These are phyloP conservation scores for Phytophthora sp. DNA, from an alignment of 352 stramenopile species.

Conservation along the genomic window DNA sequence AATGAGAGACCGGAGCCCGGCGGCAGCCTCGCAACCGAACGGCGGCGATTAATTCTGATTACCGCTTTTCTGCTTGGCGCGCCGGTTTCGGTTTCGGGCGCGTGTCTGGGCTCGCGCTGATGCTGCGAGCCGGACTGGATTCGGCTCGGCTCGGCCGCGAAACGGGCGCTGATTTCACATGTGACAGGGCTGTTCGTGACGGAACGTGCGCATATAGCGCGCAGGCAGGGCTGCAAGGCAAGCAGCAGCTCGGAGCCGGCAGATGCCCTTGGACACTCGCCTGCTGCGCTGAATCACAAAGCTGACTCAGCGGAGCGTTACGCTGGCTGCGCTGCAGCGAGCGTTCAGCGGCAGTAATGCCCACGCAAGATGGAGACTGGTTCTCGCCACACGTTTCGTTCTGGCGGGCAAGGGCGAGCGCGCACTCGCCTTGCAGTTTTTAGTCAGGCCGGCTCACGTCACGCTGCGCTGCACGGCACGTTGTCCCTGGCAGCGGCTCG, in stretches of 20 bases:
- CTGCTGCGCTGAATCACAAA: too few relatives aligned
- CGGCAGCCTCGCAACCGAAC: too few relatives aligned
- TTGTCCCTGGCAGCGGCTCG: too few relatives aligned
- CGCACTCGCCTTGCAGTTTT: not conserved
- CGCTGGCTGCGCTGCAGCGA: not conserved
- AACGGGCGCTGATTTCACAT: not conserved
- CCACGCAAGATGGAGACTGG: not conserved
- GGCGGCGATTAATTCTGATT: not conserved
- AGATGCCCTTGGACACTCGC: too few relatives aligned
- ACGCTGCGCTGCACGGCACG: not conserved
- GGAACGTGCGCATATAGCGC: too few relatives aligned
- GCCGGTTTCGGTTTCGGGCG: constrained; percentile 1
- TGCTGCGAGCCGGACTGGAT: too few relatives aligned
- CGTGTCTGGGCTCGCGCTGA: too few relatives aligned
- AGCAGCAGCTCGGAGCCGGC: too few relatives aligned
- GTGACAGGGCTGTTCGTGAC: too few relatives aligned
- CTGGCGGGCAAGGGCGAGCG: not conserved
- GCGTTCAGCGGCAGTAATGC: not conserved
- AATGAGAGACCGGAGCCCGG: too few relatives aligned
- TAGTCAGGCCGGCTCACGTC: not conserved
- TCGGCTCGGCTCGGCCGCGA: not conserved
- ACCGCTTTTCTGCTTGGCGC: constrained; percentile 7
- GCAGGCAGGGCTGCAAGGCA: too few relatives aligned
- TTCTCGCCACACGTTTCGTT: not conserved
- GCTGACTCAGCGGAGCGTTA: not conserved